phyloP scores from a whole-genome alignment of 1,284 basidiomycete genomes.

The Leccinum griseonigrum region DNA sequence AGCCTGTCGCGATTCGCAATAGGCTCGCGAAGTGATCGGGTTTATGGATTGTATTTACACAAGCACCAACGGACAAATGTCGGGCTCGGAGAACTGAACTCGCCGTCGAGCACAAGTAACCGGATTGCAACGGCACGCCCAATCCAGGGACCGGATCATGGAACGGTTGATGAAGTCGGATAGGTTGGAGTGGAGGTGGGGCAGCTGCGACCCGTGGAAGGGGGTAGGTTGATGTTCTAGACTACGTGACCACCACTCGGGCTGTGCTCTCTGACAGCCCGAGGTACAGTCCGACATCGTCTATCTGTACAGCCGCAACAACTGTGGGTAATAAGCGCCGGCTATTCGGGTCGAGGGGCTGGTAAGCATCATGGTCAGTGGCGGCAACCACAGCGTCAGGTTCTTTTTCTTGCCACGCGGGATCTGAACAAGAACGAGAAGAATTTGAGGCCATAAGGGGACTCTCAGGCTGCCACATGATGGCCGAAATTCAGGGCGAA shows the following conservation, averaged over 20 bases:
- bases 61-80: neutral
- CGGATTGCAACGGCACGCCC: neutral
- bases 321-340: too few relatives aligned
- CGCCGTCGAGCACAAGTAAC: neutral
- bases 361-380: too few relatives aligned
- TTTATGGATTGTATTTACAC: neutral
- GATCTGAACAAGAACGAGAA: neutral
- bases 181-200: neutral
- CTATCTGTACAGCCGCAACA: neutral
- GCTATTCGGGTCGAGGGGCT: neutral
- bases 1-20: neutral
- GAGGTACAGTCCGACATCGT: neutral
- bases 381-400: neutral
- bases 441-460: neutral
- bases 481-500: neutral
- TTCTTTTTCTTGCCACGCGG: neutral
- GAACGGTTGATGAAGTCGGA: neutral
- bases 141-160: neutral
- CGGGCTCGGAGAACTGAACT: neutral
- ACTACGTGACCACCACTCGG: neutral
- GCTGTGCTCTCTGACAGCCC: neutral
- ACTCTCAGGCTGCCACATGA: neutral
- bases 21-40: neutral
- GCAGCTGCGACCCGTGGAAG: neutral
- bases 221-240: neutral